A percentile compares a stretch with the other conserved stretches of the same genome.
phyloP scores from a whole-genome alignment of 163 green algal genomes.

The Scenedesmus sp. region DNA sequence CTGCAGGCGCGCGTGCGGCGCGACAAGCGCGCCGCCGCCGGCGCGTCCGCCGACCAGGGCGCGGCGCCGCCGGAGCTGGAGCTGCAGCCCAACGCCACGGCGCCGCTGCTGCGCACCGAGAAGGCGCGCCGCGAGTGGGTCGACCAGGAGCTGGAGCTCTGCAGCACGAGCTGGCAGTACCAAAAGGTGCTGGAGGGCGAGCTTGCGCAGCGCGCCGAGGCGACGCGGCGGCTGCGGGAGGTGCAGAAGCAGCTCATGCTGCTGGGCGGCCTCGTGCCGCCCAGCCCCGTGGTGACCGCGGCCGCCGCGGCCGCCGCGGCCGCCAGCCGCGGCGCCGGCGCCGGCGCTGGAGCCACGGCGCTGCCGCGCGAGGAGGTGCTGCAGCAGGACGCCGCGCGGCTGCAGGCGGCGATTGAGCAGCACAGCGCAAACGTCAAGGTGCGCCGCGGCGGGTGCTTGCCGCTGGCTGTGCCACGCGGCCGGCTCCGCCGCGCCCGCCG shows the following conservation, averaged over 20 bases:
- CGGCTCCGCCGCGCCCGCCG: too few species aligned
- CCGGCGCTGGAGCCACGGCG: not conserved
- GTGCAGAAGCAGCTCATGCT: conserved; percentile 76
- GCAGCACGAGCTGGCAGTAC: conserved; percentile 61
- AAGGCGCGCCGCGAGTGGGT: conserved; percentile 78
- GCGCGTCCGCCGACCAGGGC: not conserved
- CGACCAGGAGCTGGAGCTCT: conserved; percentile 83
- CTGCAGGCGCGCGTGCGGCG: conserved; percentile 42
- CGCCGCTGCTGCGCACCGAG: conserved; percentile 81
- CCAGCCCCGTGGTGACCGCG: conserved; percentile 49
- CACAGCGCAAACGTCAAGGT: conserved; percentile 39
- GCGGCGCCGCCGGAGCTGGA: conserved; percentile 17
- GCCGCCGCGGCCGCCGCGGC: conserved; percentile 16
- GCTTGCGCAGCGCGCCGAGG: conserved; percentile 76
- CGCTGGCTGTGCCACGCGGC: too few species aligned
- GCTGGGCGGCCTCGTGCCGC: conserved; percentile 50
- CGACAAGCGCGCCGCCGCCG: conserved; percentile 3
- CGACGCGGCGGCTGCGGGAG: conserved; percentile 69
- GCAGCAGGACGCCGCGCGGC: conserved; percentile 22
- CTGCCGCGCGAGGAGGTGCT: conserved; percentile 31
- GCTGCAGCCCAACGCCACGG: conserved; percentile 61
- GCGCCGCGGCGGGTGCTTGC: not conserved
- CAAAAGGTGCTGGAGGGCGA: conserved; percentile 80
- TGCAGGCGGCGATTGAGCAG: conserved; percentile 33
- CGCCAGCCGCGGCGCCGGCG: not conserved